Evolutionary conservation across 202 grass and related monocot genomes (phyloP).

Genomic region (Dendrocalamus latiflorus): DNA sequence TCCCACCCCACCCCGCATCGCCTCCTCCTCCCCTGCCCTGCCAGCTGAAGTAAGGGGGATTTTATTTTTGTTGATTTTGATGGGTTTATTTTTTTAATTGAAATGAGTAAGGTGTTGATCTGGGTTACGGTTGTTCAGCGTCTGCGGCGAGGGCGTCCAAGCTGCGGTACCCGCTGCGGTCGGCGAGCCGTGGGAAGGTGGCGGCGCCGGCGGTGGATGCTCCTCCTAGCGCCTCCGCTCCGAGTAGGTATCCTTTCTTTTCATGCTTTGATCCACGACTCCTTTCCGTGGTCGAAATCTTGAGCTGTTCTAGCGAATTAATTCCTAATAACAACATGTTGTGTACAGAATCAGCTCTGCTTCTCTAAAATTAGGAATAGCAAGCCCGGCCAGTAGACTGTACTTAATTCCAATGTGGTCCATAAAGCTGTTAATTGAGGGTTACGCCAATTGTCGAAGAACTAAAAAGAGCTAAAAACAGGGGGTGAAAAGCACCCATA

Average conservation of each 20-base stretch:
- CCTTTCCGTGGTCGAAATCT: not conserved
- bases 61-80: no score
- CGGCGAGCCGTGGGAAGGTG: slow-evolving; percentile 35
- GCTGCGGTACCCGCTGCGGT: no score
- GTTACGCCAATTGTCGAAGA: not conserved
- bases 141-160: no score
- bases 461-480: not conserved
- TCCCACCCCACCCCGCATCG: no score
- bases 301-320: not conserved
- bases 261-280: not conserved
- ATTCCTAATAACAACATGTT: not conserved
- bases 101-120: no score
- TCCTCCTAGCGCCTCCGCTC: not conserved
- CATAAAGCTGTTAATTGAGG: not conserved
- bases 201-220: not conserved
- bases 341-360: not conserved
- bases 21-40: no score
- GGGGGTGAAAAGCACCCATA: no score
- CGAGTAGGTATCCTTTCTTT: slow-evolving; percentile 40
- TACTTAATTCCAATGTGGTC: not conserved
- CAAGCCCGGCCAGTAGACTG: not conserved
- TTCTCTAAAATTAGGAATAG: not conserved
- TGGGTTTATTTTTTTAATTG: no score
- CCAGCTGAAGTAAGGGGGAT: no score
- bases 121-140: no score